These are phyloP conservation scores for Trichoderma cornu-damae DNA, from an alignment of 2,329 filamentous ascomycete species.

Conservation along the genomic window DNA sequence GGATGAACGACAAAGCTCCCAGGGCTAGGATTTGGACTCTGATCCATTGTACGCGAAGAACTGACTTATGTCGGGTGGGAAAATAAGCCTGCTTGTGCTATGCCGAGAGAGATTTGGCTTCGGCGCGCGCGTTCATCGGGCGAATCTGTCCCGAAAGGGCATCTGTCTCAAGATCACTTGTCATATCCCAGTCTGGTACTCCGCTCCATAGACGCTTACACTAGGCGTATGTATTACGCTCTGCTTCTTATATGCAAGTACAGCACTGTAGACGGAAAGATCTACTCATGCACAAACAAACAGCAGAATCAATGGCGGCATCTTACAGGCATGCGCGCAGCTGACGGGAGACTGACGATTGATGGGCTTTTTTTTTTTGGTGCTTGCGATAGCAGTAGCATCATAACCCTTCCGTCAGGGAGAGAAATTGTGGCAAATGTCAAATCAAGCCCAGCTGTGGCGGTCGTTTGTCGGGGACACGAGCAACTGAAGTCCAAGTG, in stretches of 20 bases:
- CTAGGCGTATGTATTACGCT: neutral
- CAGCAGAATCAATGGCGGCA: neutral
- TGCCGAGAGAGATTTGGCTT: neutral
- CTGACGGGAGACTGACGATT: neutral
- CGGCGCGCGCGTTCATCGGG: neutral
- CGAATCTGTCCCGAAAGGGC: neutral
- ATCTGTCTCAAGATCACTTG: neutral
- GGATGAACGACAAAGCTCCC: neutral
- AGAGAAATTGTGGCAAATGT: neutral
- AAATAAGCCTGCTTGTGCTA: neutral
- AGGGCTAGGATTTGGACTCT: neutral
- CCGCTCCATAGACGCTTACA: too few species aligned
- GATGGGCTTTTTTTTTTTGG: neutral
- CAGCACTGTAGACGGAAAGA: neutral
- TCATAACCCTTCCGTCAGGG: constrained; percentile 2
- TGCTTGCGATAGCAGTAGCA: neutral
- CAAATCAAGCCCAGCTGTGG: constrained; percentile 5
- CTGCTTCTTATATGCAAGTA: neutral
- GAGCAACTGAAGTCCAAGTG: neutral
- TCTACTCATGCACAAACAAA: neutral
- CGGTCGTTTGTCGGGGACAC: constrained; percentile 13
- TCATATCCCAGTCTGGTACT: neutral
- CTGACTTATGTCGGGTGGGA: neutral
- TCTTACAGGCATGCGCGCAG: neutral
- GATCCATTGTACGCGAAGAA: constrained; percentile 2